Evolutionary conservation across 331 rosid species (phyloP), one percentile per base, ranked within the genome.

Genomic region (Rhamnella rubrinervis): DNA sequence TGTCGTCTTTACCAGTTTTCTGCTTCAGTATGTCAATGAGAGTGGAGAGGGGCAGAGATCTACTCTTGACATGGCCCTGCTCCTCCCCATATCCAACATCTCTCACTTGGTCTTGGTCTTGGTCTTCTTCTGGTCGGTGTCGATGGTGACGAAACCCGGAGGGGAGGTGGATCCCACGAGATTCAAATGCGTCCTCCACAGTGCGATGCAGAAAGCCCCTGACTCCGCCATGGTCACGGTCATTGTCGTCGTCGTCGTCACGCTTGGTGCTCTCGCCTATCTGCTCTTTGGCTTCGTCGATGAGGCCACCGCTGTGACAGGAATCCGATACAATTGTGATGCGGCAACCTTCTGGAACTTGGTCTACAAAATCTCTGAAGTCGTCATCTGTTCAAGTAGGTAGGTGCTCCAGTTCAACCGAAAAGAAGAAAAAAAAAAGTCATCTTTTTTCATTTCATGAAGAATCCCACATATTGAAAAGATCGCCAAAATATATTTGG

Each of bases 291-390:
- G 89, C 63, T 4, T 76, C 84, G 44, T 89, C 92, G 50, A 92
- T 80, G 23, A 92, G 89, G 15, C 96, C 98, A 7, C 98, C 98
- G 18, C 98, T 88, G 67, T 92, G 96, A 75, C 98, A 90, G 4
- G 96, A 92, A 80, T 92, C 96, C 2, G 98, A 92, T 14, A 92
- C 85, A 12, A 92, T 85, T 39, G 96, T 88, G 61, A 92, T 41
- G 63, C 73, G 64, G 61, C 96, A 86, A 56, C 83, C 90, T 38
- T 67, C 60, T 6, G 93, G 93, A 10, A 86, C 86, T 59, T 58
- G 63, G 61, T 85, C 85, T 21, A 92, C 92, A 57, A 80, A 73
- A 31, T 49, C 84, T 77, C 83, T 88, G 86, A 92, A 90, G 67
- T 92, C 96, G 40, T 92, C 96, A 77, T 92, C 96, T 92, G 86